Percentiles rank a stretch among this genome's conserved stretches.
Conservation (phyloP, 148 eudicot species). For the Dianthus caryophyllus region DNA sequence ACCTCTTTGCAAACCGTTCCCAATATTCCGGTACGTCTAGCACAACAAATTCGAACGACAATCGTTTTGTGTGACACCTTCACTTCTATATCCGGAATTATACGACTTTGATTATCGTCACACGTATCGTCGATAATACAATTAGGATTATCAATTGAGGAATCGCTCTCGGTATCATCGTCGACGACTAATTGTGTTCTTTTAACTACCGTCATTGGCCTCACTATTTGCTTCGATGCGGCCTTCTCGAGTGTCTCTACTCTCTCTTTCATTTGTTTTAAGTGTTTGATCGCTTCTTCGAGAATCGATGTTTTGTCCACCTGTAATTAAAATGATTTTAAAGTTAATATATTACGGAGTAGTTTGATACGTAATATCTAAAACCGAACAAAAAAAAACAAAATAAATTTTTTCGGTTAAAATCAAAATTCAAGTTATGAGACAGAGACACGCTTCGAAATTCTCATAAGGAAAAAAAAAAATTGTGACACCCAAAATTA, state of each 20-base stretch:
- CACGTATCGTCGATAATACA: background rate
- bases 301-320: conserved; percentile 23
- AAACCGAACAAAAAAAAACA: too few species aligned
- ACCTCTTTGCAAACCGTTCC: conserved; percentile 18
- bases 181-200: background rate
- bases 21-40: conserved; percentile 16
- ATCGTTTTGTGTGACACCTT: conserved; percentile 27
- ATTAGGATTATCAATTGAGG: background rate
- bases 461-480: too few species aligned
- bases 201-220: conserved; percentile 8
- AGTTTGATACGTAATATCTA: too few species aligned
- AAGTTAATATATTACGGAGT: too few species aligned
- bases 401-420: too few species aligned
- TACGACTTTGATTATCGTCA: background rate
- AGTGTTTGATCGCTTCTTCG: conserved; percentile 19
- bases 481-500: too few species aligned
- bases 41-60: conserved; percentile 36
- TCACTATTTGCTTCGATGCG: background rate
- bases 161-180: background rate
- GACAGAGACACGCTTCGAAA: too few species aligned
- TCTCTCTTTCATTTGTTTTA: conserved; percentile 22
- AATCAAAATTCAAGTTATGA: too few species aligned
- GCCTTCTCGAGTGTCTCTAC: conserved; percentile 14
- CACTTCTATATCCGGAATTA: conserved; percentile 12
- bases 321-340: background rate